Base-by-base conservation (phyloP, 177 flowering plant genomes). In the Vitis hybrid region DNA sequence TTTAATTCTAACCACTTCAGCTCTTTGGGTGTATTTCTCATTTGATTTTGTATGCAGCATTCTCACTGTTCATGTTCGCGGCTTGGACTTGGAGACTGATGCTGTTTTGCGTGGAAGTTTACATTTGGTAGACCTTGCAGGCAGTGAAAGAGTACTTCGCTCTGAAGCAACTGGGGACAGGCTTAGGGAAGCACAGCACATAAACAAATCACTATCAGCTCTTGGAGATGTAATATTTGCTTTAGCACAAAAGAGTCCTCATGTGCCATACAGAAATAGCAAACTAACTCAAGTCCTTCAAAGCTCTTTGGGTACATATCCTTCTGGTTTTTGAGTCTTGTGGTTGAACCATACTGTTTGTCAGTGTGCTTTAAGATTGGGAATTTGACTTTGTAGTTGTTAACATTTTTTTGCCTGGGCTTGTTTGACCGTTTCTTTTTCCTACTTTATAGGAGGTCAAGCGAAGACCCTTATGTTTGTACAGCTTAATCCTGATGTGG, bases 381-480 rank as follows among this genome's bases (percentile, higher is more conserved):
- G 55, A 14, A 6, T 33, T 53, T 19, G 61, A 31, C 26, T 31
- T 51, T 29, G 26, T 16, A 33, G 2, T 51, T 39, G 45, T 39
- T 1, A 6, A 22, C 4, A 8, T 45, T 29, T 39, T 59, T 9
- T 51, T 11, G 12, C 50, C 16, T 64, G 26, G 29, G 33, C 3
- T 7, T 22, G 33, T 2, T 66, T n/a, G n/a, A n/a, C 15, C 31
- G 11, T 26, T 19, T 51, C 64, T n/a, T 26, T 52, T 65, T 57
- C 55, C 26, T 59, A 10, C 26, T 60, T 58, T 64, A 26, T 51
- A 95, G 98, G 99, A 72, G 99, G 98, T 75, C 97, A 91, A 77
- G 99, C 99, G 62, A 95, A 93, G 84, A 93, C 98, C 62, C 91
- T 95, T 61, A 93, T 95, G 99, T 91, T 93, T 83, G 98, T 95